Conservation (phyloP, 768 basidiomycete species). For the Tephrocybe sp. region DNA sequence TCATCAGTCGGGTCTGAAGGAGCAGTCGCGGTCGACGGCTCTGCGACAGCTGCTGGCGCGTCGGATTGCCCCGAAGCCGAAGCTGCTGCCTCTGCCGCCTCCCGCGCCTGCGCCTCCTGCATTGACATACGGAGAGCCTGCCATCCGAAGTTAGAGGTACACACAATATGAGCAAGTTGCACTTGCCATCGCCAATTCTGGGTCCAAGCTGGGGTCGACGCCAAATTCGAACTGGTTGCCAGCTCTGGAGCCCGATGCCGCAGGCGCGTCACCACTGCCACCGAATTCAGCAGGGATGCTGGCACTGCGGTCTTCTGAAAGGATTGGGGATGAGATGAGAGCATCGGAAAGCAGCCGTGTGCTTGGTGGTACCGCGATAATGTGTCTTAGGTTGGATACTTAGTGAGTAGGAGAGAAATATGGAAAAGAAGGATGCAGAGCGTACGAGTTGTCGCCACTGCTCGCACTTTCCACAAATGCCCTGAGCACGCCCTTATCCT, state of each 20-base stretch:
- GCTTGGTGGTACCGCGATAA: conserved; percentile 78
- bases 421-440: conserved; percentile 16
- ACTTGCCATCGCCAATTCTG: conserved; percentile 93
- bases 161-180: not conserved
- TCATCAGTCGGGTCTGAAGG: conserved; percentile 53
- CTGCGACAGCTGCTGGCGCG: conserved; percentile 27
- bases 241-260: conserved; percentile 44
- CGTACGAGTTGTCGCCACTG: conserved; percentile 86
- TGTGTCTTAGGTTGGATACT: conserved; percentile 56
- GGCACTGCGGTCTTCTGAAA: conserved; percentile 71
- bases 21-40: conserved; percentile 22
- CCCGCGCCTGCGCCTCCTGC: conserved; percentile 89
- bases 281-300: conserved; percentile 68
- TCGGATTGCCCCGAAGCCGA: conserved; percentile 32
- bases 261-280: conserved; percentile 44
- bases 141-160: not conserved
- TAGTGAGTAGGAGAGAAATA: not conserved
- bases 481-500: conserved; percentile 65
- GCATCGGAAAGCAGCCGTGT: conserved; percentile 81
- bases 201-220: conserved; percentile 93
- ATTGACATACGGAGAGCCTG: conserved; percentile 97
- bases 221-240: conserved; percentile 79
- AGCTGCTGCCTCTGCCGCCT: conserved; percentile 51
- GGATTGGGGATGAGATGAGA: conserved; percentile 77
- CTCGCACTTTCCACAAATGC: conserved; percentile 82